These are phyloP conservation scores for Suhomyces maxii DNA, from an alignment of 1,139 yeast species.

Conservation along the genomic window DNA sequence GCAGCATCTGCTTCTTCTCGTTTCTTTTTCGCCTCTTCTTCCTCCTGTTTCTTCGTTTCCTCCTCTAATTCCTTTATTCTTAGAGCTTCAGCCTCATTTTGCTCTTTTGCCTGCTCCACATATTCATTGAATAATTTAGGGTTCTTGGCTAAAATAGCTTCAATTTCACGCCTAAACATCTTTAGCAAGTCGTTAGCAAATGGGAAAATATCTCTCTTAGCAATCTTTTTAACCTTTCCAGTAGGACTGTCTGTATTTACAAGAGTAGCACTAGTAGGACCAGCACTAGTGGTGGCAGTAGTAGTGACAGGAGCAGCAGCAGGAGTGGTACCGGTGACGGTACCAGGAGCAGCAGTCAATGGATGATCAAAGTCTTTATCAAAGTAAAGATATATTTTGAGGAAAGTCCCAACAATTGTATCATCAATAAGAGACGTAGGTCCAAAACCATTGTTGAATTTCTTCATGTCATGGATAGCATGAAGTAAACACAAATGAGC, in stretches of 20 bases:
- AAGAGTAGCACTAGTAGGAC: neutral
- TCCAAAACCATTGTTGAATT: conserved; percentile 78
- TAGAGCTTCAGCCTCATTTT: conserved; percentile 3
- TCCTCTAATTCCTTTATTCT: neutral
- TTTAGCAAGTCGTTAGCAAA: conserved; percentile 39
- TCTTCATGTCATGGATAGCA: conserved; percentile 63
- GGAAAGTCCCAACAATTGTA: conserved; percentile 61
- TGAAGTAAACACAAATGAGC: conserved; percentile 45
- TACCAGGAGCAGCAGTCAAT: neutral
- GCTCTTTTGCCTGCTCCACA: conserved; percentile 26
- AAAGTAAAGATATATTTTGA: conserved; percentile 46
- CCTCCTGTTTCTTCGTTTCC: conserved; percentile 1
- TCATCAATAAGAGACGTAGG: conserved; percentile 80
- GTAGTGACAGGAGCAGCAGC: neutral
- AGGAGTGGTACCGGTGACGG: neutral
- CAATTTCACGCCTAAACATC: conserved; percentile 31
- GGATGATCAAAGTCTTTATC: conserved; percentile 9
- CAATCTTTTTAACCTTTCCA: conserved; percentile 39
- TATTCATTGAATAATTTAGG: conserved; percentile 37
- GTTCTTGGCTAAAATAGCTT: conserved; percentile 27
- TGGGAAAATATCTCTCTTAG: conserved; percentile 48
- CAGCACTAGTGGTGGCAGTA: too few species aligned
- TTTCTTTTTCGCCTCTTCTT: neutral
- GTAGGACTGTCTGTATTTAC: conserved; percentile 28
- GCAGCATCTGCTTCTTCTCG: conserved; percentile 2